Percentiles rank a stretch among this genome's conserved stretches.
phyloP scores from a whole-genome alignment of 768 basidiomycete genomes.

The Trametes maxima region DNA sequence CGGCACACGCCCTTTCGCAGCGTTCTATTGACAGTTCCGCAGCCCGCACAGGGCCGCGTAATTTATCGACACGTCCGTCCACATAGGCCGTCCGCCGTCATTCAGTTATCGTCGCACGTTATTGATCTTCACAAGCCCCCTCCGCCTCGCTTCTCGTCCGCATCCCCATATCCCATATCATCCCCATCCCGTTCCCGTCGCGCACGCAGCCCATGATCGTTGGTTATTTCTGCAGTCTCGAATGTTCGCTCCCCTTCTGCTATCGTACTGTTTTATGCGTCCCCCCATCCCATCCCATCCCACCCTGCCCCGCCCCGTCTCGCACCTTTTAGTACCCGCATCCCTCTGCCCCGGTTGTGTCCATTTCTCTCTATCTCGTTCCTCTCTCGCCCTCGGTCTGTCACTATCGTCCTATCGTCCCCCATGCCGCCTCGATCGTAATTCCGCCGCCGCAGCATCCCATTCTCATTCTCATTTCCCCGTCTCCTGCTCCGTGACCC shows the following conservation, averaged over 20 bases:
- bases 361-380: constrained; percentile 13
- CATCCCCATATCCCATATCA: neutral
- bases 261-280: constrained; percentile 5
- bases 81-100: constrained; percentile 18
- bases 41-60: constrained; percentile 9
- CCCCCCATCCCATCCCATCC: neutral
- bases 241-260: constrained; percentile 2
- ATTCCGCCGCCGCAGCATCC: constrained; percentile 10
- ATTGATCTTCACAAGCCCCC: neutral
- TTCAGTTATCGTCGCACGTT: constrained; percentile 15
- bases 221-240: neutral
- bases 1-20: neutral
- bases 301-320: neutral
- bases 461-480: neutral
- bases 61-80: constrained; percentile 21
- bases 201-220: constrained; percentile 1
- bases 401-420: neutral
- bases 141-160: neutral
- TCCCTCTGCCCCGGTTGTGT: constrained; percentile 18
- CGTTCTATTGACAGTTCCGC: constrained; percentile 9
- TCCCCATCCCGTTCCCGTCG: neutral
- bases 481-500: neutral
- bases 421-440: constrained; percentile 21
- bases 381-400: constrained; percentile 5
- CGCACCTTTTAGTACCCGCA: neutral